Conservation (phyloP, 306 rosid genomes). For the Begonia loranthoides region DNA sequence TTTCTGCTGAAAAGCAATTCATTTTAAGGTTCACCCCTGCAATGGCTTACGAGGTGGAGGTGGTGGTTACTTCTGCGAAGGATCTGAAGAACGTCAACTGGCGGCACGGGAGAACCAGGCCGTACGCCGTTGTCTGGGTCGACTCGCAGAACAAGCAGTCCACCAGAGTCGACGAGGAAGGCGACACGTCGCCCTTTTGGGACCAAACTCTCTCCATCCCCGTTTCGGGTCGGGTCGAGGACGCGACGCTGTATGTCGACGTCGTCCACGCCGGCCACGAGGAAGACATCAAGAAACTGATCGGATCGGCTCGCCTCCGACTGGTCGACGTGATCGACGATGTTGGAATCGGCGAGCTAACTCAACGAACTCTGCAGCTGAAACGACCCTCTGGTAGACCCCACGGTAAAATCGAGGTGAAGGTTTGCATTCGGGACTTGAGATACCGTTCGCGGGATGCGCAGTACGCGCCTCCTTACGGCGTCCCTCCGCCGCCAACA, state of each 20-base stretch:
- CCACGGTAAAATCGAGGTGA: constrained; percentile 55
- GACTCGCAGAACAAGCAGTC: constrained; percentile 42
- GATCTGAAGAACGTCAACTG: constrained; percentile 78
- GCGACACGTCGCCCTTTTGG: constrained; percentile 62
- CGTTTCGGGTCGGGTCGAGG: constrained; percentile 35
- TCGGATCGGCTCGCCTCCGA: constrained; percentile 59
- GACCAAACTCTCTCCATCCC: constrained; percentile 47
- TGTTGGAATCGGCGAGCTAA: constrained; percentile 31
- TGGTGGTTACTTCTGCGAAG: constrained; percentile 38
- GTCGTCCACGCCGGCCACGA: constrained; percentile 60
- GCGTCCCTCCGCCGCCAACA: constrained; percentile 33
- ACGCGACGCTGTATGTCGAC: constrained; percentile 40
- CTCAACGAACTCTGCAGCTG: constrained; percentile 24
- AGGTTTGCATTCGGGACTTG: constrained; percentile 26
- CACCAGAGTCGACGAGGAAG: constrained; percentile 31
- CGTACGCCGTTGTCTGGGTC: constrained; percentile 84
- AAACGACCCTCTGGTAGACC: constrained; percentile 85
- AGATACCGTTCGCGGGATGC: constrained; percentile 30
- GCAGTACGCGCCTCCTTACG: constrained; percentile 40
- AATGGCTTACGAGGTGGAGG: constrained; percentile 56
- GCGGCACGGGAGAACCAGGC: constrained; percentile 50
- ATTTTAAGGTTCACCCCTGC: neutral
- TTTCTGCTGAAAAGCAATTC: neutral
- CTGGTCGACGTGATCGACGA: constrained; percentile 37
- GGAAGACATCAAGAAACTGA: constrained; percentile 52